Evolutionary conservation across 148 eudicot species (phyloP), one percentile per base, ranked within the genome.

Genomic region (Amaranthus hypochondriacus): DNA sequence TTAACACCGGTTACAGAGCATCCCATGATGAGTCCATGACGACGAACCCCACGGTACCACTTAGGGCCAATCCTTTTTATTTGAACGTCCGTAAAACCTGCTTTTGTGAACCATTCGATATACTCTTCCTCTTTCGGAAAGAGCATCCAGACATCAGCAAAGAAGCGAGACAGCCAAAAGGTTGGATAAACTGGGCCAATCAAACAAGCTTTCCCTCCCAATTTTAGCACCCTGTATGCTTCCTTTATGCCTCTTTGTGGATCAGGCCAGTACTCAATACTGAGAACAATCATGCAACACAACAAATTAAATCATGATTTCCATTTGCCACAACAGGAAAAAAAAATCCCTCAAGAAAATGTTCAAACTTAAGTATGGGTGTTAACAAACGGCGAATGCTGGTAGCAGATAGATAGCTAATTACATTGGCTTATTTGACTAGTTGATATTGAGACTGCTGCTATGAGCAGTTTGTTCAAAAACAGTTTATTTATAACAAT

Each of bases 181-280:
- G 97, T 89, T 48, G 96, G 98, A 79, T 95, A 77, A 8, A 95
- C 97, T 14, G 98, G 98, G 79, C 97, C 97, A 51, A 95, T 95
- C 66, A 95, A 4, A 72, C 98, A 95, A 6, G 97, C 97, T 83
- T 95, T 95, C 42, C 98, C 98, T 66, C 96, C 96, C 42, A 82
- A 76, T 75, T 90, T 95, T 73, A 95, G 47, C 53, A 95, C 98
- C 77, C 98, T 88, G 86, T 95, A 95, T 69, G 98, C 98, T 84
- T 95, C 98, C 84, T 73, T 91, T 83, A 95, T 92, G 75, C 98
- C 98, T 63, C 98, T 86, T 74, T 95, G 98, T 46, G 98, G 98
- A 79, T 95, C 98, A 46, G 98, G 97, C 98, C 98, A 95, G 84
- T 95, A 92, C 84, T 95, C 98, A 44, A 95, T 95, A 71, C 98